Conservation (phyloP, 345 rosid species). For the Citrus glauca region DNA sequence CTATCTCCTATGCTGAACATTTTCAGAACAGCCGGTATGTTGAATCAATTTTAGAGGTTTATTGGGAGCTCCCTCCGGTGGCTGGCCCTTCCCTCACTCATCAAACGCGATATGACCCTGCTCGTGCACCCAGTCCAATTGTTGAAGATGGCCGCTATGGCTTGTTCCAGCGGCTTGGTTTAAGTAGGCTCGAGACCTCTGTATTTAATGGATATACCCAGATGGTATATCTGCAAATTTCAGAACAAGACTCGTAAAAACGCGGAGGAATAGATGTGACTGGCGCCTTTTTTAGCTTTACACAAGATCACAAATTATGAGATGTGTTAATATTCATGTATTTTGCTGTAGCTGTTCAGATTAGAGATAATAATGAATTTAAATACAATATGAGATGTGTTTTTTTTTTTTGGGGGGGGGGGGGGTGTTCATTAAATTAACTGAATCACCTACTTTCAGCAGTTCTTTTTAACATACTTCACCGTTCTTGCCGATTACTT, state of each 20-base stretch:
- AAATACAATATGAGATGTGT: too few species aligned
- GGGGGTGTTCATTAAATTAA: background rate
- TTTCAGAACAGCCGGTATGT: conserved; percentile 76
- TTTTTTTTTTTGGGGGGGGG: background rate
- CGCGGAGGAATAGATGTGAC: conserved; percentile 15
- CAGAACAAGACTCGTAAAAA: conserved; percentile 49
- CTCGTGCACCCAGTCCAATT: conserved; percentile 64
- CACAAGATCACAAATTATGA: conserved; percentile 2
- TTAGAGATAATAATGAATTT: background rate
- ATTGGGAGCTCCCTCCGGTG: conserved; percentile 95
- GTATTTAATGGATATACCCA: conserved; percentile 97
- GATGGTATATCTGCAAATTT: conserved; percentile 88
- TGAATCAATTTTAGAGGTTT: conserved; percentile 83
- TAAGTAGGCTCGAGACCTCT: conserved; percentile 63
- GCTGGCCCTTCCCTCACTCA: conserved; percentile 99
- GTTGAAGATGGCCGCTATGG: conserved; percentile 88
- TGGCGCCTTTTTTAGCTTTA: conserved; percentile 10
- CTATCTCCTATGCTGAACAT: conserved; percentile 65
- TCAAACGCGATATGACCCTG: conserved; percentile 90
- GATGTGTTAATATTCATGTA: conserved; percentile 25
- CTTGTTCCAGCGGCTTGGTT: conserved; percentile 71
- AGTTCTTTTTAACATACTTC: background rate
- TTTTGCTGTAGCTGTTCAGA: conserved; percentile 7
- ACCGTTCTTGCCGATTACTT: background rate
- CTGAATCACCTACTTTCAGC: background rate